Evolutionary conservation across 257 asterid genomes (phyloP).

Genomic region (Salvia miltiorrhiza): DNA sequence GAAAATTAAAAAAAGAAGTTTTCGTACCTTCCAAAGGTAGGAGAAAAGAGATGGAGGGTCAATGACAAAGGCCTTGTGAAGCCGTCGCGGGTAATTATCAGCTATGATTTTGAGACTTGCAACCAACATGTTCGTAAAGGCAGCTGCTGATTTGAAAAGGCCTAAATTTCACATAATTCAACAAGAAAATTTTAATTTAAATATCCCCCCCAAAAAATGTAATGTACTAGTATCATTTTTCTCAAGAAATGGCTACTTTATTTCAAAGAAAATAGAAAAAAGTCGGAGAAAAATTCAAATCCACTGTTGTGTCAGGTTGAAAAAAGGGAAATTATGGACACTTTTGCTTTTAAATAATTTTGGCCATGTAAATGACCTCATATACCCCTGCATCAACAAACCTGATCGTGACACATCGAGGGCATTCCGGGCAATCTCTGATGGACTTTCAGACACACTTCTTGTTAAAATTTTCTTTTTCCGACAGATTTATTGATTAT

Average conservation of each 20-base stretch:
- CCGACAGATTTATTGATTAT: conserved; percentile 9
- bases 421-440: conserved; percentile 49
- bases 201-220: neutral
- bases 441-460: conserved; percentile 18
- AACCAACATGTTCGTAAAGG: conserved; percentile 63
- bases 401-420: conserved; percentile 48
- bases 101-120: conserved; percentile 60
- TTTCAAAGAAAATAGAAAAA: neutral
- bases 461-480: no score
- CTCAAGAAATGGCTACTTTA: conserved; percentile 19
- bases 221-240: neutral
- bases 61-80: conserved; percentile 71
- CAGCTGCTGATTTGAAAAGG: conserved; percentile 81
- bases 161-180: conserved; percentile 46
- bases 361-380: conserved; percentile 29
- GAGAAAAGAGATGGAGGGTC: conserved; percentile 84
- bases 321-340: conserved; percentile 47
- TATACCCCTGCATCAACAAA: conserved; percentile 33
- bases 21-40: conserved; percentile 91
- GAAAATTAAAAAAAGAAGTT: no score
- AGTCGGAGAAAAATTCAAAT: conserved; percentile 29
- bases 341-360: conserved; percentile 42
- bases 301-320: conserved; percentile 28
- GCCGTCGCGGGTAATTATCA: conserved; percentile 67
- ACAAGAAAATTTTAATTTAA: neutral